phyloP scores from a whole-genome alignment of 2,329 filamentous ascomycete genomes.

The Cercospora citrullina region DNA sequence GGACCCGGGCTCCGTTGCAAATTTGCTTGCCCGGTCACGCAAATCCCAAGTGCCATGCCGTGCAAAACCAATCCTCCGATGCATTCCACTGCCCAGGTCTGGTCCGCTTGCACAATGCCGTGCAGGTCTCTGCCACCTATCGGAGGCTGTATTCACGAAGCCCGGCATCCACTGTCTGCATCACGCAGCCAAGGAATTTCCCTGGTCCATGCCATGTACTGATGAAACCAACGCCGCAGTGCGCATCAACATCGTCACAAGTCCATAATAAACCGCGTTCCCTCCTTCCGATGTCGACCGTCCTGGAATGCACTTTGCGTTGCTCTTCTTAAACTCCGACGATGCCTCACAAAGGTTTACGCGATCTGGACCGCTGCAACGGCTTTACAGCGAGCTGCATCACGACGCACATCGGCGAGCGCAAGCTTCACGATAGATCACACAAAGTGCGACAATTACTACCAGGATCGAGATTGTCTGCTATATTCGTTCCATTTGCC shows the following conservation, averaged over 20 bases:
- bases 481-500: background rate
- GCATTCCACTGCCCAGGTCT: background rate
- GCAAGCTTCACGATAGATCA: background rate
- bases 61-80: background rate
- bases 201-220: background rate
- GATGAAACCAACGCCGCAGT: background rate
- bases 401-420: background rate
- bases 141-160: background rate
- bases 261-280: background rate
- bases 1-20: background rate
- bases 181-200: background rate
- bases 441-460: background rate
- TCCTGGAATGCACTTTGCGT: background rate
- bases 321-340: background rate
- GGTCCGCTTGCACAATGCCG: background rate
- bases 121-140: background rate
- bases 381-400: background rate
- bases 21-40: background rate
- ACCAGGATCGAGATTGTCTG: background rate
- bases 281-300: background rate
- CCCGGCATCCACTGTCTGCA: background rate
- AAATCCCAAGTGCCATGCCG: background rate
- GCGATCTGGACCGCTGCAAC: background rate
- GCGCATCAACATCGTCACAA: background rate
- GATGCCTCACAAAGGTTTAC: background rate